Conservation (phyloP, 108 stramenopile species). For the Fistulifera pelliculosa region DNA sequence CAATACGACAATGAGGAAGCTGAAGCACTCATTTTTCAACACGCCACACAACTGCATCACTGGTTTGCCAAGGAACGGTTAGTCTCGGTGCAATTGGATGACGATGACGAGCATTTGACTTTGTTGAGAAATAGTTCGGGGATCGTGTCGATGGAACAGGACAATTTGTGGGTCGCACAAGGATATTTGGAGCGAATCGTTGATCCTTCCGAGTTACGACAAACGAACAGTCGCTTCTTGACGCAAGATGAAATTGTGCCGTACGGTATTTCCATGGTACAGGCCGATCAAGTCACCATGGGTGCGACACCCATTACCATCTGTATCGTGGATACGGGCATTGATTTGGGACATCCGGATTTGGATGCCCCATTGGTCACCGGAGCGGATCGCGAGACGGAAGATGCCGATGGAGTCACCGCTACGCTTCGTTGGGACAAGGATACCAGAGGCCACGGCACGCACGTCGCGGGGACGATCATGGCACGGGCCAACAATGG, state of each 20-base stretch:
- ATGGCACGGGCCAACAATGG: slow-evolving; percentile 2
- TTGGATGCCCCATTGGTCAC: slow-evolving; percentile 12
- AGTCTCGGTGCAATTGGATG: no score
- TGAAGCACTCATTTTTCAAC: no score
- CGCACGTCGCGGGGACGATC: slow-evolving; percentile 5
- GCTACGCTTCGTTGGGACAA: slow-evolving; percentile 7
- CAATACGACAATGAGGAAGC: no score
- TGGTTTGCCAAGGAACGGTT: no score
- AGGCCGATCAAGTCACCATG: slow-evolving; percentile 20
- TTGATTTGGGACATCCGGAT: slow-evolving; percentile 32
- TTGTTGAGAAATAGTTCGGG: no score
- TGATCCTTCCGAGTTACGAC: background rate
- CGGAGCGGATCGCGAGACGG: slow-evolving; percentile 12
- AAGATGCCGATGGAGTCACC: slow-evolving; percentile 1
- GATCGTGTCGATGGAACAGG: no score
- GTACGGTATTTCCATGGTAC: slow-evolving; percentile 35
- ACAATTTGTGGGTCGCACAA: background rate
- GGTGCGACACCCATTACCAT: slow-evolving; percentile 15
- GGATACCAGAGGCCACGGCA: slow-evolving; percentile 8
- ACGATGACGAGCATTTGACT: no score
- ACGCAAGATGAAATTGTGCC: slow-evolving; percentile 1
- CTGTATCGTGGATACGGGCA: slow-evolving; percentile 47
- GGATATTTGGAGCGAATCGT: slow-evolving; percentile 4
- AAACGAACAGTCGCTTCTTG: background rate
- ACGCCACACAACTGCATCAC: no score